A percentile compares a stretch with the other conserved stretches of the same genome.
These are phyloP conservation scores for Prunus mira DNA, from an alignment of 306 rosid genomes.

Conservation along the genomic window DNA sequence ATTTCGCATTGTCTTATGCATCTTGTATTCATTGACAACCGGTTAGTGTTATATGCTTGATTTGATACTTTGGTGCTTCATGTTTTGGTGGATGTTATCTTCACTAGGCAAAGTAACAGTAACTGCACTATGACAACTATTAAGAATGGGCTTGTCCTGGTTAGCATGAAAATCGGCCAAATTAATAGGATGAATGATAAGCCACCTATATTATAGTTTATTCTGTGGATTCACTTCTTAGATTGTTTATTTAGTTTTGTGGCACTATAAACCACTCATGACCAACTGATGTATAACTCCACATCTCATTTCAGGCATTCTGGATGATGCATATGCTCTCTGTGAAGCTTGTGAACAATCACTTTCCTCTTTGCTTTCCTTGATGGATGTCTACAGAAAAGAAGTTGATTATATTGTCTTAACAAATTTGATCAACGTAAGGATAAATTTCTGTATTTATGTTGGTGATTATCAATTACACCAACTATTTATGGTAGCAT, in stretches of 20 bases:
- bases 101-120: too few relatives aligned
- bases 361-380: conserved; percentile 43
- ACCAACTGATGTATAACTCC: background rate
- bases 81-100: too few relatives aligned
- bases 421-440: conserved; percentile 44
- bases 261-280: background rate
- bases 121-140: too few relatives aligned
- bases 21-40: too few relatives aligned
- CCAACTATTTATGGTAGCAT: background rate
- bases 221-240: background rate
- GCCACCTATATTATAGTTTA: background rate
- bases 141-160: too few relatives aligned
- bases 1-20: too few relatives aligned
- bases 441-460: conserved; percentile 2
- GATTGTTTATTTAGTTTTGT: background rate
- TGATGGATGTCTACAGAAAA: conserved; percentile 49
- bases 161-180: too few relatives aligned
- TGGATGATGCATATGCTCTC: conserved; percentile 62
- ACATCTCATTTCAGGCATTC: conserved; percentile 41
- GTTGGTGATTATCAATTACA: background rate
- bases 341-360: conserved; percentile 51
- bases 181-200: too few relatives aligned
- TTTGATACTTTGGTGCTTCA: too few relatives aligned
- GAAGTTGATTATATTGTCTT: conserved; percentile 46
- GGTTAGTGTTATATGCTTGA: too few relatives aligned